Base-by-base conservation (phyloP, 345 rosid species). In the Camelina neglecta region DNA sequence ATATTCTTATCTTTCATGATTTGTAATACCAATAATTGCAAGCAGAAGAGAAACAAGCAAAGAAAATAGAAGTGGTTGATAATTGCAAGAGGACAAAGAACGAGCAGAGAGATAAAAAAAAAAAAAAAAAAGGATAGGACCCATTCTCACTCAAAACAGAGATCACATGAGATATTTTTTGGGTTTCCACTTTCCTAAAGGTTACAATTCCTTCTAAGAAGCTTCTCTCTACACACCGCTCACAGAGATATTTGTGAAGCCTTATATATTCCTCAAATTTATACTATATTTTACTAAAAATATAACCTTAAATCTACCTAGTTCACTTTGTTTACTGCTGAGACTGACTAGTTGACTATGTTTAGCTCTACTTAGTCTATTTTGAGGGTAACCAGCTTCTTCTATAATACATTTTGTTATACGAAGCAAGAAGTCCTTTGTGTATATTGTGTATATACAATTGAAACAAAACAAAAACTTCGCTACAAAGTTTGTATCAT, bases 81-180 rank as follows among this genome's bases (percentile, higher is more conserved):
- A 4, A 61, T 72, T 39, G 33, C 11, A 54, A 54, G 47, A 73
- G 33, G 64, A 73, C 64, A 33, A 64, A 31, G 21, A 15, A 63
- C 4, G 12, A 51, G 61, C 44, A 62, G 23, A 55, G 71, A 42
- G 0, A 29, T 4, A 29, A 29, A 0, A 29, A 29, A 18, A 0
- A 18, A 18, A 64, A 42, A 2, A 29, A 4, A 29, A 29, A 0
- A 29, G 4, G 31, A 29, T 29, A 29, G 31, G 31, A 29, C 71
- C 64, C 71, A 64, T 29, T 54, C 26, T 15, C 16, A 54, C 26
- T 15, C 16, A 42, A 51, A 65, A 57, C 77, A 65, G 50, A 74
- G 58, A 45, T 65, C 60, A 74, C 65, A 65, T 74, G 48, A 63
- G 71, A 74, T 67, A 67, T 67, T 75, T 29, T 72, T 75, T 13